Evolutionary conservation across 2,329 filamentous ascomycete species (phyloP), one percentile per base, ranked within the genome.

Genomic region (Fusarium brachygibbosum): DNA sequence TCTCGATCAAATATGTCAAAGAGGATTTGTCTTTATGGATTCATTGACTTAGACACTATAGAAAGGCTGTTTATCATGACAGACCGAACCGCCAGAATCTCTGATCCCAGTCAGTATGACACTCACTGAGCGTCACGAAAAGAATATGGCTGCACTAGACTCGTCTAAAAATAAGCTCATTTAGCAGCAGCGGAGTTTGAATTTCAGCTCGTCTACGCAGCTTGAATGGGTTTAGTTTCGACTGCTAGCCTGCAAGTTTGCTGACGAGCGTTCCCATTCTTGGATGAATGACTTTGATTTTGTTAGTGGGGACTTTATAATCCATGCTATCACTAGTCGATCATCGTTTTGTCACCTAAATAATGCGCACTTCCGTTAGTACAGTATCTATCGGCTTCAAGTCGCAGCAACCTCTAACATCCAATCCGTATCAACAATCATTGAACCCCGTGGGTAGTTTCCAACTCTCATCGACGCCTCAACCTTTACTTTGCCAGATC

Each of bases 171-270:
- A 51, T 29, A 19, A 17, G 23, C n/a, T 3, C 10, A 40, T 51
- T 17, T 21, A n/a, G 0, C 40, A 34, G 3, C 53, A 34, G 53
- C 65, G 65, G 45, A 44, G 55, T 62, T 64, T 52, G 17, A 13
- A 1, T 31, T n/a, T n/a, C 29, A 42, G 53, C 55, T 74, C 72
- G 72, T 73, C 40, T 66, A 71, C 59, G 56, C 52, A 50, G 53
- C 72, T 66, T 14, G 41, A 74, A 69, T 13, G 8, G 53, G 70
- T 23, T 50, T 74, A 74, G 72, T 42, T 17, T 45, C 71, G 68
- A 66, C 40, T 25, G 66, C 38, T 56, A 42, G 41, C 29, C 13
- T 49, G 23, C 17, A 12, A 3, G 13, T 8, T 25, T 17, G 6
- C 14, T 53, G 23, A 16, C 41, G 41, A 5, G 13, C 31, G 29